Conservation (phyloP, 148 eudicot genomes). For the Amaranthus hypochondriacus region DNA sequence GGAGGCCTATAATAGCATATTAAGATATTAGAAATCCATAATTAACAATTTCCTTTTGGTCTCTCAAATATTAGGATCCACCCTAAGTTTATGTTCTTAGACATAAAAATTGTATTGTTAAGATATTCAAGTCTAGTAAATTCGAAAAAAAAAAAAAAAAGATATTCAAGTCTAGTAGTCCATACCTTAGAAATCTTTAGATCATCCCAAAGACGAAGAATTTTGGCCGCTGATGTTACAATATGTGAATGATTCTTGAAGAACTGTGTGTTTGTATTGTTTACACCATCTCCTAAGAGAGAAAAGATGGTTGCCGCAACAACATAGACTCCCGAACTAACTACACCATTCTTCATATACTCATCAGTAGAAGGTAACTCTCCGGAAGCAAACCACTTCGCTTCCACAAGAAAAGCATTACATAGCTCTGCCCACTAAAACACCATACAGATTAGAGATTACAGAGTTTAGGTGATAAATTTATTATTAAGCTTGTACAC, state of each 20-base stretch:
- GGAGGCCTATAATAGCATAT: too few relatives aligned
- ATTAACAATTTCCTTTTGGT: too few relatives aligned
- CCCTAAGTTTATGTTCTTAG: not conserved
- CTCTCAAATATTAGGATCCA: too few relatives aligned
- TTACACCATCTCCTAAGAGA: constrained; percentile 40
- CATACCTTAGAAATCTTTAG: constrained; percentile 49
- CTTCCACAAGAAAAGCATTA: constrained; percentile 53
- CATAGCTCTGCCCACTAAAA: constrained; percentile 52
- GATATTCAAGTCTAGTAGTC: not conserved
- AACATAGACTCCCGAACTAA: constrained; percentile 48
- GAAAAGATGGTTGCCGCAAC: constrained; percentile 37
- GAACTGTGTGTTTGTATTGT: not conserved
- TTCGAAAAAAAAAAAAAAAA: too few relatives aligned
- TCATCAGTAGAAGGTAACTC: constrained; percentile 41
- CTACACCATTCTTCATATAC: constrained; percentile 45
- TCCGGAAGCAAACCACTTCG: constrained; percentile 46
- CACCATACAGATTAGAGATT: too few relatives aligned
- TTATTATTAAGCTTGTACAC: too few relatives aligned
- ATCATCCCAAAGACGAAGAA: constrained; percentile 74
- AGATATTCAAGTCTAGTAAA: not conserved
- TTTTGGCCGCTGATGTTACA: constrained; percentile 32
- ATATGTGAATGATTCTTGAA: constrained; percentile 23
- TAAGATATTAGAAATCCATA: too few relatives aligned
- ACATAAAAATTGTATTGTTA: not conserved
- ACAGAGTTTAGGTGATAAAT: too few relatives aligned